Evolutionary conservation across 768 basidiomycete species (phyloP).

Genomic region (Amanita exitialis): DNA sequence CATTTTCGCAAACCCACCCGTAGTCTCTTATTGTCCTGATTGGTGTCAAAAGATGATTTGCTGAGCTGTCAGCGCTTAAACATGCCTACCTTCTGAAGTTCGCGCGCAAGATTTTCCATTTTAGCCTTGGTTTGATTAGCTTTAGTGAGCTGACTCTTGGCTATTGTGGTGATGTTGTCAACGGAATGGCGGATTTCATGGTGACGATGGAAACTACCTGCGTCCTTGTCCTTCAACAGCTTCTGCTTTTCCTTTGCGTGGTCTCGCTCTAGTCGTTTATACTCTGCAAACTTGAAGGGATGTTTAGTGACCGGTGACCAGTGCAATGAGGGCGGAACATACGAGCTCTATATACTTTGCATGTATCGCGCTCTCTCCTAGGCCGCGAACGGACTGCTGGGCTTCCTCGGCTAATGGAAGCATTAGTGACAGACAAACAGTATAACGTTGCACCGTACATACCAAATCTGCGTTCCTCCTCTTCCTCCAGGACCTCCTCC

Average conservation of each 20-base stretch:
- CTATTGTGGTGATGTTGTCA: conserved; percentile 24
- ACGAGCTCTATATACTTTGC: conserved; percentile 86
- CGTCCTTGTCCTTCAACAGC: conserved; percentile 82
- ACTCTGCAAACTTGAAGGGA: conserved; percentile 66
- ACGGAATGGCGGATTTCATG: conserved; percentile 4
- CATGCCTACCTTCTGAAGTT: conserved; percentile 69
- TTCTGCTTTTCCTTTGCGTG: conserved; percentile 92
- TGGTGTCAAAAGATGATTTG: not conserved
- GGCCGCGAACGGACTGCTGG: conserved; percentile 73
- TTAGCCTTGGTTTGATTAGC: conserved; percentile 83
- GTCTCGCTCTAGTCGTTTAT: conserved; percentile 80
- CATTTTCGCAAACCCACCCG: conserved; percentile 44
- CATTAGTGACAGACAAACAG: conserved; percentile 11
- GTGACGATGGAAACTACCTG: conserved; percentile 38
- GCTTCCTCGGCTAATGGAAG: conserved; percentile 68
- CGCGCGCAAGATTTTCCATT: conserved; percentile 84
- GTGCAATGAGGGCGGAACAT: conserved; percentile 14
- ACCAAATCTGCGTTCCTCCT: conserved; percentile 78
- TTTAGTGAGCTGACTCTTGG: conserved; percentile 79
- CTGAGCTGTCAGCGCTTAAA: not conserved
- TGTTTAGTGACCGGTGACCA: conserved; percentile 11
- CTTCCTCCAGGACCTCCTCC: conserved; percentile 78
- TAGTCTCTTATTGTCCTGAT: conserved; percentile 81
- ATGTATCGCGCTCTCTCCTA: conserved; percentile 77
- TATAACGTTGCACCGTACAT: conserved; percentile 17